These are phyloP conservation scores for Gonapodya prolifera DNA, from an alignment of 192 early-diverging fungal species.

Conservation along the genomic window DNA sequence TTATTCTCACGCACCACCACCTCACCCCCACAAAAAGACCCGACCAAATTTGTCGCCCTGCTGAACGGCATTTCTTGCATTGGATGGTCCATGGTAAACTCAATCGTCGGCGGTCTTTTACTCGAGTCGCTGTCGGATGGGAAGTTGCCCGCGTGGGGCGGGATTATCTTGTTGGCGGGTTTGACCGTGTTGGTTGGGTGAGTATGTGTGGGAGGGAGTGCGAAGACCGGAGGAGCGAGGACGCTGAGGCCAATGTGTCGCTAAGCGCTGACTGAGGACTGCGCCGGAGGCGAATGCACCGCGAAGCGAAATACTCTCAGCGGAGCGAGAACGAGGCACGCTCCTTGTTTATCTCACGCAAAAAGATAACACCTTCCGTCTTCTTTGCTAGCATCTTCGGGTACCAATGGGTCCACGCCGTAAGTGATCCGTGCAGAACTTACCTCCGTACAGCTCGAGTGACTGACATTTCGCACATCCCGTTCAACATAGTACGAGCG, in stretches of 20 bases:
- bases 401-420: constrained; percentile 16
- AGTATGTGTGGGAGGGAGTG: too few relatives aligned
- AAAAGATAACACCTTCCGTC: too few relatives aligned
- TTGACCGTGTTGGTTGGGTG: constrained; percentile 15
- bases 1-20: background rate
- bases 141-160: constrained; percentile 2
- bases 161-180: constrained; percentile 17
- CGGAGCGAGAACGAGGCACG: too few relatives aligned
- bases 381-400: constrained; percentile 13
- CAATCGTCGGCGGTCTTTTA: constrained; percentile 19
- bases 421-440: background rate
- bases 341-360: background rate
- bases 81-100: constrained; percentile 15
- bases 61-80: constrained; percentile 11
- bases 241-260: too few relatives aligned
- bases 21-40: too few relatives aligned
- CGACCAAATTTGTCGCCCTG: constrained; percentile 13
- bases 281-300: too few relatives aligned
- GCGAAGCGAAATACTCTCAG: too few relatives aligned
- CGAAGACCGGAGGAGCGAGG: too few relatives aligned
- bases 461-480: too few relatives aligned
- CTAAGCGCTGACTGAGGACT: too few relatives aligned
- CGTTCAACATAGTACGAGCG: constrained; percentile 15
- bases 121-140: constrained; percentile 8
- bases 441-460: too few relatives aligned